Evolutionary conservation across 257 asterid species (phyloP), one percentile per base, ranked within the genome.

Genomic region (Craterostigma plantagineum): DNA sequence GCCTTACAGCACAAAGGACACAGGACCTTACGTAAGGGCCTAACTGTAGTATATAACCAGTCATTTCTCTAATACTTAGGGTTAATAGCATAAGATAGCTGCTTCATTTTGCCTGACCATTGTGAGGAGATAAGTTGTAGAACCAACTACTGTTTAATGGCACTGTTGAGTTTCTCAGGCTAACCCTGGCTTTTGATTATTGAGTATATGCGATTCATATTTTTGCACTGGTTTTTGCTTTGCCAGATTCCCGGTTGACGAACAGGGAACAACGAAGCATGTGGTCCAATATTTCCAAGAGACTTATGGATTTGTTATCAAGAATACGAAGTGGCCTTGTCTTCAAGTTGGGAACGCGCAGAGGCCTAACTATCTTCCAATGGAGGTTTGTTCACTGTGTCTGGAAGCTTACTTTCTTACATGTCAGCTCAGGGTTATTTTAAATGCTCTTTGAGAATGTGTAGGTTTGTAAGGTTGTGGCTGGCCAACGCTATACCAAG

Each of bases 381-480:
- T 90, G 96, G 99, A 90, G 93, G 98, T 87, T 38, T 38, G 59
- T 53, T 14, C 14, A 48, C 27, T 43, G 18, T 41, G 16, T 2
- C 45, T 10, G n/a, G 41, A 2, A 8, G 14, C 4, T 40, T n/a
- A 4, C 3, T 40, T 40, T n/a, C 15, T 12, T 16, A 11, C 16
- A 6, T 44, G 23, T 44, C 30, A 9, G 18, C 35, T n/a, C 4
- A 10, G n/a, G n/a, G n/a, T n/a, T n/a, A 13, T 37, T 18, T 44
- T 40, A 11, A 39, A 12, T 33, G 48, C 30, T 48, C 12, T 57
- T 23, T 52, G 23, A 13, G 35, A 30, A 57, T 14, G 14, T 58
- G 15, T 45, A 87, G 98, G 99, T 90, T 16, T 83, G 95, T 64
- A 90, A 83, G 67, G 79, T 90, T 41, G 99, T 90, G 0, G 91